phyloP scores from a whole-genome alignment of 306 rosid species.

The Calophaca sinica region DNA sequence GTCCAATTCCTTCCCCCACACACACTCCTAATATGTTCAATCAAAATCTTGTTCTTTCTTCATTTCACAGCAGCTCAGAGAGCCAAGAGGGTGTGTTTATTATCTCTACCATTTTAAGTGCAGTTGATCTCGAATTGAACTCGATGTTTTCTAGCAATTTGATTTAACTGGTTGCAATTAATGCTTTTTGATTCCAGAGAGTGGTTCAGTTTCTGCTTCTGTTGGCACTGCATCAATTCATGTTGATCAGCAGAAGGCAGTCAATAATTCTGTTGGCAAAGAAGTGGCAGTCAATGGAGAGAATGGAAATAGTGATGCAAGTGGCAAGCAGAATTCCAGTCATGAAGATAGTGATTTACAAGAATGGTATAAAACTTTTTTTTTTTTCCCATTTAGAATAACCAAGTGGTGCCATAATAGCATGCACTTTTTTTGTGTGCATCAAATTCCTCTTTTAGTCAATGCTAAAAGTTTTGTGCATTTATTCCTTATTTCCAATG shows the following conservation, averaged over 20 bases:
- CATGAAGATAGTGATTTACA: slow-evolving; percentile 65
- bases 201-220: slow-evolving; percentile 45
- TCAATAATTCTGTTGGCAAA: slow-evolving; percentile 45
- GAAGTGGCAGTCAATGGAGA: slow-evolving; percentile 51
- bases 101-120: background rate
- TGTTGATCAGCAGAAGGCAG: slow-evolving; percentile 49
- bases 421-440: slow-evolving; percentile 43
- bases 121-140: background rate
- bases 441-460: slow-evolving; percentile 45
- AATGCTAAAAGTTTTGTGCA: slow-evolving; percentile 48
- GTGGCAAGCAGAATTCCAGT: slow-evolving; percentile 61
- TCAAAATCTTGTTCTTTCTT: slow-evolving; percentile 58
- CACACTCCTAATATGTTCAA: slow-evolving; percentile 68
- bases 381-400: slow-evolving; percentile 36
- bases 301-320: slow-evolving; percentile 48
- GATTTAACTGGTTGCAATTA: slow-evolving; percentile 14
- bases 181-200: slow-evolving; percentile 56
- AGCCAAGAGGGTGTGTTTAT: slow-evolving; percentile 54
- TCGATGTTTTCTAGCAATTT: background rate
- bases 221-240: slow-evolving; percentile 44
- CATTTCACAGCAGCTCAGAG: slow-evolving; percentile 63
- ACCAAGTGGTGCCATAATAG: slow-evolving; percentile 43
- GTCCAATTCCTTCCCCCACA: slow-evolving; percentile 80
- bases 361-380: slow-evolving; percentile 64
- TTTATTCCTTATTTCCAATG: slow-evolving; percentile 41